These are phyloP conservation scores for Medakamo hakoo DNA, from an alignment of 139 green algal species.

Conservation along the genomic window DNA sequence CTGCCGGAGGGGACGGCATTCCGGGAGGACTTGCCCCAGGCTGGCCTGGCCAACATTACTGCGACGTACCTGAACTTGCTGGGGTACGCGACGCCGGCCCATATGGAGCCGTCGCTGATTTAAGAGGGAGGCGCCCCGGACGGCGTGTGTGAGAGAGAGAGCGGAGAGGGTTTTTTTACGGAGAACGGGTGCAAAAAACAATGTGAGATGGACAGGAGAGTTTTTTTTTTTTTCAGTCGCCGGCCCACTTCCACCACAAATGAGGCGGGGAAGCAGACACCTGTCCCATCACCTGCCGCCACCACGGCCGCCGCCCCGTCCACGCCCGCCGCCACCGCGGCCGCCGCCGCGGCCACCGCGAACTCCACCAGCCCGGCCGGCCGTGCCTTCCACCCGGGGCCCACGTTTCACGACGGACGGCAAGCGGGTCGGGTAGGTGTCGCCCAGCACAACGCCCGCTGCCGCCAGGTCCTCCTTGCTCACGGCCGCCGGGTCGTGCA, in stretches of 20 bases:
- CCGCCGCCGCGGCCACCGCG: constrained; percentile 2
- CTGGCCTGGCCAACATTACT: constrained; percentile 86
- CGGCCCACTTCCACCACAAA: too few species aligned
- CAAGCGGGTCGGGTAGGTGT: constrained; percentile 47
- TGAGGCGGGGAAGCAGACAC: too few species aligned
- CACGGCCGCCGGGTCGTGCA: constrained; percentile 74
- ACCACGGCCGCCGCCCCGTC: constrained; percentile 1
- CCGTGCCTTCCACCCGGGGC: neutral
- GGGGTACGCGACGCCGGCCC: constrained; percentile 53
- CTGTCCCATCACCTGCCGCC: neutral
- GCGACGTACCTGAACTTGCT: constrained; percentile 83
- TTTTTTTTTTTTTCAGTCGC: neutral
- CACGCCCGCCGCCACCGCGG: constrained; percentile 1
- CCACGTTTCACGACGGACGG: constrained; percentile 16
- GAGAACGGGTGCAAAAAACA: neutral
- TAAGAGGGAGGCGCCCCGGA: too few species aligned
- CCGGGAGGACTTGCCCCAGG: constrained; percentile 55
- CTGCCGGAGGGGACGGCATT: constrained; percentile 55
- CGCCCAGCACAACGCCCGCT: constrained; percentile 38
- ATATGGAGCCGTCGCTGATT: constrained; percentile 61
- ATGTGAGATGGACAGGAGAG: neutral
- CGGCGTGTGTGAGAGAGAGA: too few species aligned
- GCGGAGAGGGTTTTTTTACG: neutral
- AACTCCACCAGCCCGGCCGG: constrained; percentile 11
- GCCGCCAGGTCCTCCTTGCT: constrained; percentile 37